phyloP scores from a whole-genome alignment of 169 alveolate species.

The Theileria equi region DNA sequence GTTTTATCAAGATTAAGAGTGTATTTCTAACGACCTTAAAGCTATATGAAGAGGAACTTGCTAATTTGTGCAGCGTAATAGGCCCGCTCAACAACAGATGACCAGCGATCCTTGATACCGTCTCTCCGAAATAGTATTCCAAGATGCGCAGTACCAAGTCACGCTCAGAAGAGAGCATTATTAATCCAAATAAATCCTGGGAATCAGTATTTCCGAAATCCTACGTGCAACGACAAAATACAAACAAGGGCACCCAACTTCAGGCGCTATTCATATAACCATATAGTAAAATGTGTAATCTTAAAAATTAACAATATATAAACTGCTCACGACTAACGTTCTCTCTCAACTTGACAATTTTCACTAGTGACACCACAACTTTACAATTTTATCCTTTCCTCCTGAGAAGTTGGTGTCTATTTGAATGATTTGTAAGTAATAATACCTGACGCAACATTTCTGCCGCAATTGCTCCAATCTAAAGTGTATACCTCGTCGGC shows the following conservation, averaged over 20 bases:
- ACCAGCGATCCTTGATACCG: conserved; percentile 52
- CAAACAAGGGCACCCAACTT: too few species aligned
- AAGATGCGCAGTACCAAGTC: conserved; percentile 50
- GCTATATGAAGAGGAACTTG: conserved; percentile 21
- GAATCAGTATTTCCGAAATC: too few species aligned
- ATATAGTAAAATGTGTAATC: background rate
- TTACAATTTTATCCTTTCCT: conserved; percentile 61
- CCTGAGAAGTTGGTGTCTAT: conserved; percentile 25
- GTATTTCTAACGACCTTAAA: conserved; percentile 47
- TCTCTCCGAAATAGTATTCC: conserved; percentile 48
- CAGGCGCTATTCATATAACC: background rate
- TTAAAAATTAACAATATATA: conserved; percentile 2
- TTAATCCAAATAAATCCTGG: too few species aligned
- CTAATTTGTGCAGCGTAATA: conserved; percentile 27
- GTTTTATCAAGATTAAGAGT: conserved; percentile 33
- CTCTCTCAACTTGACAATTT: too few species aligned
- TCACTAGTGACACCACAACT: conserved; percentile 60
- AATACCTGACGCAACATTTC: conserved; percentile 93
- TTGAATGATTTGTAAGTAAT: background rate
- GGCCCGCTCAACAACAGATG: conserved; percentile 55
- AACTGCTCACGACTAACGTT: too few species aligned
- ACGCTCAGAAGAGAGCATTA: conserved; percentile 48
- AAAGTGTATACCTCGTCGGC: conserved; percentile 97
- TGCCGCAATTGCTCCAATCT: conserved; percentile 97
- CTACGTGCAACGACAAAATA: too few species aligned